phyloP scores from a whole-genome alignment of 176 grass and related monocot genomes.

The Phoenix roebelenii region DNA sequence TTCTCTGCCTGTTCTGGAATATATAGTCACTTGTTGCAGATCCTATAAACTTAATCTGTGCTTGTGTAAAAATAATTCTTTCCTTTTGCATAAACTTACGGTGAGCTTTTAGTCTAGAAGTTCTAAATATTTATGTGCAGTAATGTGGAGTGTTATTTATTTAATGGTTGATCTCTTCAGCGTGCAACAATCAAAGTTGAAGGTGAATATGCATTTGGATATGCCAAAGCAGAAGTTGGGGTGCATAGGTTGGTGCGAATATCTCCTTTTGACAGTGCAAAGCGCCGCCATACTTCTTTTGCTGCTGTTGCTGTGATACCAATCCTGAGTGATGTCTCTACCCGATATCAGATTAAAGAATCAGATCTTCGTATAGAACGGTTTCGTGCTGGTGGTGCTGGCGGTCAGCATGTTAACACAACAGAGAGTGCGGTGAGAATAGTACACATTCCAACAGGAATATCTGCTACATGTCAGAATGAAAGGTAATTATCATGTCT shows the following conservation, averaged over 20 bases:
- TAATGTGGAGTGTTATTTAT: too few relatives aligned
- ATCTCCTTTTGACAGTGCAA: slow-evolving; percentile 92
- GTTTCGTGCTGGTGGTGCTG: slow-evolving; percentile 74
- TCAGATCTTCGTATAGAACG: slow-evolving; percentile 88
- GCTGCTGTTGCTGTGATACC: slow-evolving; percentile 90
- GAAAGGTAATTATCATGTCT: slow-evolving; percentile 58
- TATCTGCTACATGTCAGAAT: slow-evolving; percentile 81
- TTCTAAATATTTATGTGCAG: too few relatives aligned
- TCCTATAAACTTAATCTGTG: too few relatives aligned
- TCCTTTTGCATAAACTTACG: too few relatives aligned
- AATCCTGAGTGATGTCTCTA: slow-evolving; percentile 60
- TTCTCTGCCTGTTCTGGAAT: too few relatives aligned
- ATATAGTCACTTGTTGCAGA: too few relatives aligned
- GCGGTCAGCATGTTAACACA: slow-evolving; percentile 87
- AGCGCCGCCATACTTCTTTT: slow-evolving; percentile 86
- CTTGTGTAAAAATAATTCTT: too few relatives aligned
- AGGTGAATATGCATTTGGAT: slow-evolving; percentile 84
- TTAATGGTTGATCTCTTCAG: slow-evolving; percentile 23
- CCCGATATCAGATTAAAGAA: slow-evolving; percentile 77
- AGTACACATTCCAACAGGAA: slow-evolving; percentile 86
- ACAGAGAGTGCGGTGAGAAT: slow-evolving; percentile 98
- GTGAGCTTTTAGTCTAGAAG: too few relatives aligned
- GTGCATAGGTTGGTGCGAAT: slow-evolving; percentile 80
- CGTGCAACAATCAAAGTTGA: slow-evolving; percentile 90
- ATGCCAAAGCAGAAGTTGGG: slow-evolving; percentile 87